These are phyloP conservation scores for Orbilia oligospora DNA, from an alignment of 2,329 filamentous ascomycete species.

Conservation along the genomic window DNA sequence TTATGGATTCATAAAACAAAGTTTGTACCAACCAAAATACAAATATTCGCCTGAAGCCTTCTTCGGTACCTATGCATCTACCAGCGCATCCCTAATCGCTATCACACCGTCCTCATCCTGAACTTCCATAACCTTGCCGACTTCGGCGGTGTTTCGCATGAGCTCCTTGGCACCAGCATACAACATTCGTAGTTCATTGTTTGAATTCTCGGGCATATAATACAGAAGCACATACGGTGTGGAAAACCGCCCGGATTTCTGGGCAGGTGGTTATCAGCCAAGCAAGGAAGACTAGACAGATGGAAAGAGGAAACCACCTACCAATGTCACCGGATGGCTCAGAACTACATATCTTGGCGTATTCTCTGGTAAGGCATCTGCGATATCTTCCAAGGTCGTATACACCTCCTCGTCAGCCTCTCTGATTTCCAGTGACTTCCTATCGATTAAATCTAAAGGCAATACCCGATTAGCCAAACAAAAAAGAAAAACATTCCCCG, in stretches of 20 bases:
- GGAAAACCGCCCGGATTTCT: constrained; percentile 79
- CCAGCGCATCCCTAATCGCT: constrained; percentile 71
- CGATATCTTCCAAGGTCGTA: constrained; percentile 82
- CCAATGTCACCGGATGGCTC: constrained; percentile 87
- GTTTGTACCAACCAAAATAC: not conserved
- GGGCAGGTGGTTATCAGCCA: constrained; percentile 5
- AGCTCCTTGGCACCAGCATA: constrained; percentile 97
- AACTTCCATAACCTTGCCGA: constrained; percentile 88
- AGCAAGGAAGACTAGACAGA: not conserved
- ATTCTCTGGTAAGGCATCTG: constrained; percentile 92
- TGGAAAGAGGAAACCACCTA: constrained; percentile 19
- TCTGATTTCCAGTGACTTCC: constrained; percentile 88
- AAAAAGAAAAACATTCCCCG: constrained; percentile 23
- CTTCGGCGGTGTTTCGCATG: constrained; percentile 92
- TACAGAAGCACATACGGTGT: constrained; percentile 96
- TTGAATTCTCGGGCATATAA: constrained; percentile 93
- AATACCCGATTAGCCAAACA: constrained; percentile 16
- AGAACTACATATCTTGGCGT: constrained; percentile 90
- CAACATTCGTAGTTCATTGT: constrained; percentile 87
- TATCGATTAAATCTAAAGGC: constrained; percentile 84
- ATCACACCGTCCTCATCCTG: constrained; percentile 84
- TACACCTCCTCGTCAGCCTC: constrained; percentile 86
- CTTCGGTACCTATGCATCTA: constrained; percentile 22
- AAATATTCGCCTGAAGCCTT: not conserved
- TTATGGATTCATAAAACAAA: too few relatives aligned